Base-by-base conservation (phyloP, 2,329 filamentous ascomycete genomes). In the Colletotrichum graminicola region DNA sequence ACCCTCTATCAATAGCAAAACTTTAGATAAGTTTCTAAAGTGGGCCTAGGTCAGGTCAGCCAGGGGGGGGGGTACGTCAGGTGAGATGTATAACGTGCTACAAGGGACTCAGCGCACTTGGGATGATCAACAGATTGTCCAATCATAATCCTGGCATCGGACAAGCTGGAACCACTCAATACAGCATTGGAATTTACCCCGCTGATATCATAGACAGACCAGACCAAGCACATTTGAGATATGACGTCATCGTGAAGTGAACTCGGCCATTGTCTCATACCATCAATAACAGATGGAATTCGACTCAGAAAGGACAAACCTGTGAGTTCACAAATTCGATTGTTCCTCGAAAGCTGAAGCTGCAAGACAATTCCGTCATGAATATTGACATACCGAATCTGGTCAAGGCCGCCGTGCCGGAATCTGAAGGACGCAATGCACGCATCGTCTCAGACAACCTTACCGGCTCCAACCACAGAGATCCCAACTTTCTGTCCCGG, bases 401-500 rank as follows among this genome's bases (percentile, higher is more conserved):
- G 8, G 77, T 79, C 41, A 79, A 80, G 62, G 72, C 75, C 1
- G 76, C 77, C 18, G 77, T 79, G 21, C 78, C 78, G 12, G 78
- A 79, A 59, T 74, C 78, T 0, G 75, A 80, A 61, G 77, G 74
- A 21, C 78, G 78, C 41, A 79, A 79, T 54, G 78, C 77, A 6
- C 76, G 77, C 63, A 74, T 80, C 60, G 47, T 78, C 32, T 79
- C 77, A 0, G 75, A 80, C 34, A 79, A 82, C 74, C 76, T 75
- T 61, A 76, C 73, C 55, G 74, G 75, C 18, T 67, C 78, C 1
- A 83, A 83, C 67, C 76, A 82, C 73, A 81, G 82, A 59, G 83
- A 85, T 62, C 76, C 78, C 3, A 80, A 80, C 43, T 85, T 85
- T 62, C 77, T 85, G 0, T 85, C 84, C 0, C 67, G 75, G 5